phyloP scores from a whole-genome alignment of 768 basidiomycete species.

The Lactarius indigo region DNA sequence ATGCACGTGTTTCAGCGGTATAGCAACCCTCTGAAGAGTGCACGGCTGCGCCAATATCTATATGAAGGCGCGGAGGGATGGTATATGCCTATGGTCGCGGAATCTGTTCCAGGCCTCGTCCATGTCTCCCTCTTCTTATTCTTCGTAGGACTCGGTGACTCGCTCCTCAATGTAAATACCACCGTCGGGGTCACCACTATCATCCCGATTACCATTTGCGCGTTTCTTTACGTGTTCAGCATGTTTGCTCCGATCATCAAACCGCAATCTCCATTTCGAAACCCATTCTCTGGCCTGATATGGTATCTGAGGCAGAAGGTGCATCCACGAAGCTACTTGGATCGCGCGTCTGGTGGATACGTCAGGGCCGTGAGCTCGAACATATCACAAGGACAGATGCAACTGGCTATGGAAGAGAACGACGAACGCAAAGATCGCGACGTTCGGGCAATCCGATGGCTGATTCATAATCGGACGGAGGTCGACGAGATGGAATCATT shows the following conservation, averaged over 20 bases:
- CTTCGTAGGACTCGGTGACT: constrained; percentile 45
- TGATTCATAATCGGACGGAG: not conserved
- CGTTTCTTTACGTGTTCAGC: constrained; percentile 14
- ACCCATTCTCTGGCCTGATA: constrained; percentile 7
- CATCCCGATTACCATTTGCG: constrained; percentile 13
- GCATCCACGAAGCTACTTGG: not conserved
- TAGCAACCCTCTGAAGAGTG: constrained; percentile 33
- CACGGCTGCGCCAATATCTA: constrained; percentile 39
- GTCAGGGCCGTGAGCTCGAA: not conserved
- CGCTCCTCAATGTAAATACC: constrained; percentile 35
- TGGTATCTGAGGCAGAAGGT: constrained; percentile 11
- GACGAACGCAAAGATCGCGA: not conserved
- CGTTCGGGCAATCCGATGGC: not conserved
- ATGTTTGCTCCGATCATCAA: constrained; percentile 6
- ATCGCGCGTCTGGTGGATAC: not conserved
- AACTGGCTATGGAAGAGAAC: not conserved
- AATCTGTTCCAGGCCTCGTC: constrained; percentile 45
- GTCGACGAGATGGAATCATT: constrained; percentile 8
- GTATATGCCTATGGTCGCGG: constrained; percentile 39
- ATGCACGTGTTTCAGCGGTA: constrained; percentile 29
- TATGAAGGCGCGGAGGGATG: constrained; percentile 39
- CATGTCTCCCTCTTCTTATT: constrained; percentile 49
- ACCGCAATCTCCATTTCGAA: constrained; percentile 10
- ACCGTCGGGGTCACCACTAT: constrained; percentile 9
- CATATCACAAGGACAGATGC: not conserved